These are phyloP conservation scores for Apiotrichum sp. DNA, from an alignment of 1,284 basidiomycete genomes.

Conservation along the genomic window DNA sequence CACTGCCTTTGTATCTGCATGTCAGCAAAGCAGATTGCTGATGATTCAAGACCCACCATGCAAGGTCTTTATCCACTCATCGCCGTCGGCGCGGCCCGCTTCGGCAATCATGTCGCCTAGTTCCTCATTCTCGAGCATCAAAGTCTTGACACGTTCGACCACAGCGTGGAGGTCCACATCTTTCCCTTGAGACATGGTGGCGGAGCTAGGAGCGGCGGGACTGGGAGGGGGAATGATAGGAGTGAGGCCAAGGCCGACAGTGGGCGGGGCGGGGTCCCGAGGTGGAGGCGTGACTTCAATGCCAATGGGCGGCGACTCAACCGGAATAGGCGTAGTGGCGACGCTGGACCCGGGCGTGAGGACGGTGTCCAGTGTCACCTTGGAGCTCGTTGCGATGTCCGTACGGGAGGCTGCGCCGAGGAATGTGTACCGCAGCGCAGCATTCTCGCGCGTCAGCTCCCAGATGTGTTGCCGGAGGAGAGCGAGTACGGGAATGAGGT, in stretches of 20 bases:
- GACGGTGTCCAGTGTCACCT: background rate
- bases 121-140: constrained; percentile 42
- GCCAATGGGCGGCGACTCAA: constrained; percentile 6
- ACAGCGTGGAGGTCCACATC: constrained; percentile 31
- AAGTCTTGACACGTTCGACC: constrained; percentile 31
- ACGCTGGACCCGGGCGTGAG: constrained; percentile 11
- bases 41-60: constrained; percentile 22
- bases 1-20: constrained; percentile 32
- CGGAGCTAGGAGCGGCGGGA: background rate
- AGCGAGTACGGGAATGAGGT: constrained; percentile 29
- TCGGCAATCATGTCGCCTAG: constrained; percentile 41
- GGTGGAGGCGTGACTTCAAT: constrained; percentile 4
- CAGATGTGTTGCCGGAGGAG: constrained; percentile 33
- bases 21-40: background rate
- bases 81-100: constrained; percentile 23
- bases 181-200: background rate
- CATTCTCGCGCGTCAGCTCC: constrained; percentile 38
- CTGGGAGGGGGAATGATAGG: background rate
- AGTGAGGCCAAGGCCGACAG: background rate
- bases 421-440: constrained; percentile 41
- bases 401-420: constrained; percentile 15
- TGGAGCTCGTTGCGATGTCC: background rate
- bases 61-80: constrained; percentile 32
- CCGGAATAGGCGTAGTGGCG: constrained; percentile 11
- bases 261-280: background rate